A percentile compares a stretch with the other conserved stretches of the same genome.
These are phyloP conservation scores for Rubia balearica DNA, from an alignment of 305 asterid genomes.

Conservation along the genomic window DNA sequence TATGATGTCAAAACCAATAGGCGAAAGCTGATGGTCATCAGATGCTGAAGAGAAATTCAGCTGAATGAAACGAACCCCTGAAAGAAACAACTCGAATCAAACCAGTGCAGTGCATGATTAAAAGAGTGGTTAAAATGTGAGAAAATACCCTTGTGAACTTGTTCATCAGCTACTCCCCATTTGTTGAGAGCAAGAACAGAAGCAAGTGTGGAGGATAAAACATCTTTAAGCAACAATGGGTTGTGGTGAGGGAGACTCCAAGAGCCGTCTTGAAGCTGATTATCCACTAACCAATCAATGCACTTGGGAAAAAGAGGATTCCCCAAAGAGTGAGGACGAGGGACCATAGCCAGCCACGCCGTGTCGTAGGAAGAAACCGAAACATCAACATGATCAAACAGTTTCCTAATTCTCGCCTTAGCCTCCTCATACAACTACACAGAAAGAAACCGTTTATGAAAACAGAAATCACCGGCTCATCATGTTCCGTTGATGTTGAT, in stretches of 20 bases:
- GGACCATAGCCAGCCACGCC: constrained; percentile 99
- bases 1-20: constrained; percentile 68
- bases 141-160: constrained; percentile 44
- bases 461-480: constrained; percentile 11
- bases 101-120: not conserved
- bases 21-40: constrained; percentile 44
- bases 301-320: constrained; percentile 68
- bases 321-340: constrained; percentile 51
- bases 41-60: constrained; percentile 43
- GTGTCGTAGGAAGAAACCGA: constrained; percentile 84
- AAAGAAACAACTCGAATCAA: constrained; percentile 19
- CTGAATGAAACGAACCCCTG: constrained; percentile 63
- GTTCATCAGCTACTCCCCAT: constrained; percentile 72
- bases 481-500: not conserved
- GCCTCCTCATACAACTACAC: constrained; percentile 41
- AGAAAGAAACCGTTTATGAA: not conserved
- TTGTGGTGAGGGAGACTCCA: constrained; percentile 81
- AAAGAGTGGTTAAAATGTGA: constrained; percentile 2
- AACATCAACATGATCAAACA: constrained; percentile 42
- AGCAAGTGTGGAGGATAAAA: constrained; percentile 73
- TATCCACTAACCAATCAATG: constrained; percentile 61
- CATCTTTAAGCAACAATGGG: constrained; percentile 50
- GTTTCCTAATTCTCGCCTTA: constrained; percentile 46
- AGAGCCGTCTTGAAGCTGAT: constrained; percentile 77
- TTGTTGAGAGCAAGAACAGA: constrained; percentile 70